Conservation (phyloP, 2,329 filamentous ascomycete species). For the Beauveria bassiana region DNA sequence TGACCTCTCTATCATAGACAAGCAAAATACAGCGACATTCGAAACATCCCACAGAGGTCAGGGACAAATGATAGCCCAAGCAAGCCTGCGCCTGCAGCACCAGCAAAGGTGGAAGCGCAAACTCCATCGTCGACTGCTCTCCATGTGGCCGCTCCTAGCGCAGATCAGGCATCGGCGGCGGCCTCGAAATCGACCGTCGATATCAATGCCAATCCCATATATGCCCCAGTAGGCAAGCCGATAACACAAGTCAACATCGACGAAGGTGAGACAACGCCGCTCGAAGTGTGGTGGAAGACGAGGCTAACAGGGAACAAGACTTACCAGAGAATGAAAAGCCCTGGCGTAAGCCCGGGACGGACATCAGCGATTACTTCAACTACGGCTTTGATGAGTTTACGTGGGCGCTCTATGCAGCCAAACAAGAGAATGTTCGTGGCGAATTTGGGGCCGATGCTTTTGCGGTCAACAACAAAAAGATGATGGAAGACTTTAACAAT, state of each 20-base stretch:
- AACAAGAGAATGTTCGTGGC: slow-evolving; percentile 71
- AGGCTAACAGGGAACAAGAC: slow-evolving; percentile 31
- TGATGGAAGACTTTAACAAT: slow-evolving; percentile 60
- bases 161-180: slow-evolving; percentile 52
- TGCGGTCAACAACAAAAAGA: slow-evolving; percentile 66
- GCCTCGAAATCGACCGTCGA: slow-evolving; percentile 77
- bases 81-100: slow-evolving; percentile 39
- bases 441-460: slow-evolving; percentile 64
- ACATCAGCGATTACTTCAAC: slow-evolving; percentile 97
- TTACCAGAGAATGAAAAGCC: slow-evolving; percentile 80
- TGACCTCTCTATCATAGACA: slow-evolving; percentile 32
- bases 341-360: slow-evolving; percentile 89
- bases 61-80: slow-evolving; percentile 42
- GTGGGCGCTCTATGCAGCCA: slow-evolving; percentile 88
- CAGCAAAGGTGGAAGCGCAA: slow-evolving; percentile 29
- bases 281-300: not conserved
- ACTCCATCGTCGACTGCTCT: slow-evolving; percentile 23
- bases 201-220: slow-evolving; percentile 72
- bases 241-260: slow-evolving; percentile 71
- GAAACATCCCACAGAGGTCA: slow-evolving; percentile 56
- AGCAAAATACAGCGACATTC: slow-evolving; percentile 56
- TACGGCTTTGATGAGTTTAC: slow-evolving; percentile 99
- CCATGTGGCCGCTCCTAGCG: slow-evolving; percentile 34
- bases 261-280: slow-evolving; percentile 35
- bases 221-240: slow-evolving; percentile 73